A percentile compares a stretch with the other conserved stretches of the same genome.
phyloP scores from a whole-genome alignment of 768 basidiomycete genomes.

The Udeniomyces megalosporus region DNA sequence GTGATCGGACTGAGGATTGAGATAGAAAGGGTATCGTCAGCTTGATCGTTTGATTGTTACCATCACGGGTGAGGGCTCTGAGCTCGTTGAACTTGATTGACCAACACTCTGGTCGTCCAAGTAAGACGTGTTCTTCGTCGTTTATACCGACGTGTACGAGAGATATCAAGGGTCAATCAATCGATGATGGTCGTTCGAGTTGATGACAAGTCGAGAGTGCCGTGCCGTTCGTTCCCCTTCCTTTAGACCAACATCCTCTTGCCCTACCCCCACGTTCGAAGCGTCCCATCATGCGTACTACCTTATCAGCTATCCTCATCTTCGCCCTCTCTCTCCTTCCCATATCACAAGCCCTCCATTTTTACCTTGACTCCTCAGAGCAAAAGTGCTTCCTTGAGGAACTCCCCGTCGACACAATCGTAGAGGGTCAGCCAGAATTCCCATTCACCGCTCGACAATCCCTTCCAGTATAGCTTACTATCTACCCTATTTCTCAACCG shows the following conservation, averaged over 20 bases:
- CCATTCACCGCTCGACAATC: neutral
- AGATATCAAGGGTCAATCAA: no score
- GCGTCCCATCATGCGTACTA: neutral
- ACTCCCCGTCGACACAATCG: conserved; percentile 82
- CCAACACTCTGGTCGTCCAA: no score
- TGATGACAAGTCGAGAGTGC: no score
- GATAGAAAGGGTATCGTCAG: no score
- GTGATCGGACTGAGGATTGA: no score
- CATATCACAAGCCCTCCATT: conserved; percentile 55
- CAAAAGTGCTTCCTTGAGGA: conserved; percentile 93
- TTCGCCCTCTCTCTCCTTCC: conserved; percentile 3
- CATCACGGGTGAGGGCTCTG: no score
- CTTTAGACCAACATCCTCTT: neutral
- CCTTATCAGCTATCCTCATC: neutral
- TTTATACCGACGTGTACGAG: no score
- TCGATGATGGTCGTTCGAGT: neutral
- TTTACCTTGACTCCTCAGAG: conserved; percentile 89
- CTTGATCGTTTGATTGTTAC: no score
- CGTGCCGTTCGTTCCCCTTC: neutral
- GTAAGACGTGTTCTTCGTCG: no score
- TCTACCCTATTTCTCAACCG: neutral
- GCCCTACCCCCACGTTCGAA: neutral
- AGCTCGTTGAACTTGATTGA: no score
- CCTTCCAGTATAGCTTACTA: neutral
- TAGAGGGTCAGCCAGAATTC: conserved; percentile 51